Percentiles rank a stretch among this genome's conserved stretches.
These are phyloP conservation scores for Clonostachys rhizophaga DNA, from an alignment of 2,329 filamentous ascomycete species.

Conservation along the genomic window DNA sequence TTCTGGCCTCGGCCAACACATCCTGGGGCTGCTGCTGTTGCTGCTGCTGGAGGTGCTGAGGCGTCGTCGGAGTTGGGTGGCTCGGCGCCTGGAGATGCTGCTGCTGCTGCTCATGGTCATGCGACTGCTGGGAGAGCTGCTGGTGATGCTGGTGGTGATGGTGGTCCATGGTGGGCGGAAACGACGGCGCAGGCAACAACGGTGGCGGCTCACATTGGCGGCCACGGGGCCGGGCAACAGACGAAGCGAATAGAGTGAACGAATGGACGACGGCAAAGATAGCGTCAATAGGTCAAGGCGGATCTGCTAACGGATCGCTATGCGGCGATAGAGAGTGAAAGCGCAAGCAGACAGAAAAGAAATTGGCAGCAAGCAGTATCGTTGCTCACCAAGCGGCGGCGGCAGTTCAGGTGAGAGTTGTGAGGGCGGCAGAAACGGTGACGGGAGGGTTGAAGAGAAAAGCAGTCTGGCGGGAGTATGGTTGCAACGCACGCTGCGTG, in stretches of 20 bases:
- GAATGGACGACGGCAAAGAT: conserved; percentile 3
- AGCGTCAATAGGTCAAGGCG: neutral
- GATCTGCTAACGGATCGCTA: too few relatives aligned
- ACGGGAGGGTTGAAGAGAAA: neutral
- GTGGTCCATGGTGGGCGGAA: conserved; percentile 19
- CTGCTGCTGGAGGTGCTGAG: conserved; percentile 4
- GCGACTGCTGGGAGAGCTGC: conserved; percentile 10
- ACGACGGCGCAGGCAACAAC: conserved; percentile 2
- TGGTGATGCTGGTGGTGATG: conserved; percentile 14
- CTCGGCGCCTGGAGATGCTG: conserved; percentile 27
- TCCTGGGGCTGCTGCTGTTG: conserved; percentile 28
- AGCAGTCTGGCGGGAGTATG: too few relatives aligned
- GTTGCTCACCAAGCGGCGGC: neutral
- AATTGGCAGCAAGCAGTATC: neutral
- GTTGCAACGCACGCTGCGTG: too few relatives aligned
- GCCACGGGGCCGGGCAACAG: neutral
- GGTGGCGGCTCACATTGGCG: conserved; percentile 12
- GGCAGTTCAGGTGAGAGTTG: conserved; percentile 5
- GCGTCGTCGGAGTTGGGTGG: conserved; percentile 32
- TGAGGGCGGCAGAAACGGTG: conserved; percentile 3
- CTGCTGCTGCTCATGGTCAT: conserved; percentile 11
- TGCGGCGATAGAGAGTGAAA: neutral
- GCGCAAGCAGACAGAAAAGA: neutral
- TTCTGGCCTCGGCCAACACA: conserved; percentile 36
- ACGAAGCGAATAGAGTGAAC: conserved; percentile 2